Evolutionary conservation across 495 filamentous ascomycete genomes (phyloP).

Genomic region (Neurospora sp.): DNA sequence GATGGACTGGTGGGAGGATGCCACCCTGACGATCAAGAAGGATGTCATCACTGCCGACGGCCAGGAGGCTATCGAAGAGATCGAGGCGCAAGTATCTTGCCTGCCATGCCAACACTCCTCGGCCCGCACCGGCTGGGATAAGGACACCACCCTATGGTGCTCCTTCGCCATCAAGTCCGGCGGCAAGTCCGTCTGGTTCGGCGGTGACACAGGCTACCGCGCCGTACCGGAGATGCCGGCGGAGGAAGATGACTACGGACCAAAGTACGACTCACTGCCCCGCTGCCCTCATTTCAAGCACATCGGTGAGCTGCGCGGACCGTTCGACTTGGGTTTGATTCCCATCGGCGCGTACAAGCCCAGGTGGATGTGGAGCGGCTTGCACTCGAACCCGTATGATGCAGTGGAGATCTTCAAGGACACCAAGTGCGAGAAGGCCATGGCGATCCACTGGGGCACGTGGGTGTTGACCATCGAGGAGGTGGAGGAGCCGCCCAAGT

Average conservation of each 20-base stretch:
- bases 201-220: constrained; percentile 73
- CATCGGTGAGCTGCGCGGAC: constrained; percentile 71
- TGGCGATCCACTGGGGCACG: constrained; percentile 92
- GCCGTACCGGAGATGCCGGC: constrained; percentile 58
- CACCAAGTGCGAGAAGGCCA: constrained; percentile 68
- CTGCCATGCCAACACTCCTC: constrained; percentile 81
- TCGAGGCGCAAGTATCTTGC: constrained; percentile 68
- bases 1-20: constrained; percentile 92
- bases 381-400: constrained; percentile 87
- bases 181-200: constrained; percentile 66
- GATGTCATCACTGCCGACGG: constrained; percentile 8
- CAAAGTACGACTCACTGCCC: constrained; percentile 57
- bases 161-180: constrained; percentile 77
- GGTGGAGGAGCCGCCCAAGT: constrained; percentile 69
- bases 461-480: constrained; percentile 87
- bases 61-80: constrained; percentile 26
- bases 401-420: constrained; percentile 84
- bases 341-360: constrained; percentile 91
- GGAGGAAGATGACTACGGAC: constrained; percentile 56
- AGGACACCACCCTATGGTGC: constrained; percentile 69
- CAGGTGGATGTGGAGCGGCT: constrained; percentile 59
- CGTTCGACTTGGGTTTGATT: constrained; percentile 88
- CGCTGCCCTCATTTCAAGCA: constrained; percentile 79
- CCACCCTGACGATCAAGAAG: constrained; percentile 52
- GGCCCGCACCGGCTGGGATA: constrained; percentile 58